Base-by-base conservation (phyloP, 2,329 filamentous ascomycete genomes). In the Cordyceps cateniannulata region DNA sequence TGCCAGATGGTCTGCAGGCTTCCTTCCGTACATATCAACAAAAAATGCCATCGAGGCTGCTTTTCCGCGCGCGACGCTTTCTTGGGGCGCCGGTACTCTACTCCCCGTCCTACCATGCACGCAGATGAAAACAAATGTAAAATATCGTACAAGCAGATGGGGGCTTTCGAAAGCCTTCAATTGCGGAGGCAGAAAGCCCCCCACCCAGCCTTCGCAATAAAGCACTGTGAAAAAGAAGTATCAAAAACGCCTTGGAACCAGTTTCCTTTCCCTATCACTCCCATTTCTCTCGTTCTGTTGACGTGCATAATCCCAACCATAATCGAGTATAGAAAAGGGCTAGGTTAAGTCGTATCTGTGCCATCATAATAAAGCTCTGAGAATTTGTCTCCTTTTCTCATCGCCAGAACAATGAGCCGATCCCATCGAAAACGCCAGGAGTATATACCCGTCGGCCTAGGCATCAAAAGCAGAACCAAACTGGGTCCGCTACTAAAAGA, bases 221-320 rank as follows among this genome's bases (percentile, higher is more conserved):
- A 25, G 25, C 12, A 20, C 2, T 10, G 9, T 9, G 8, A 58
- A 50, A 48, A 12, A 27, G 27, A 49, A 58, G 3, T 29, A 16
- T 27, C 25, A 40, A 42, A 49, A 57, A 58, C 55, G 55, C 55
- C 55, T 58, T 50, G 55, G 10, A 50, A 58, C 20, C 35, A 52
- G 56, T 59, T 44, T 42, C 48, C 38, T 59, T 59, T n/a, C 56
- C 56, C 35, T 25, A n/a, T 44, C 56, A 59, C 56, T 59, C 56
- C 55, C 12, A 44, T 59, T 59, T 45, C 47, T 51, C 32, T 45
- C 48, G 38, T 45, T 45, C 48, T 42, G 27, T 59, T 48, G 45
- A 38, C 44, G 27, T 40, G 45, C n/a, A 50, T 50, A 58, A 51
- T 45, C 48, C 47, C 25, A 42, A 45, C 56, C 48, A 45, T 44